Base-by-base conservation (phyloP, 164 flowering plant species). In the Sextonia rubra region DNA sequence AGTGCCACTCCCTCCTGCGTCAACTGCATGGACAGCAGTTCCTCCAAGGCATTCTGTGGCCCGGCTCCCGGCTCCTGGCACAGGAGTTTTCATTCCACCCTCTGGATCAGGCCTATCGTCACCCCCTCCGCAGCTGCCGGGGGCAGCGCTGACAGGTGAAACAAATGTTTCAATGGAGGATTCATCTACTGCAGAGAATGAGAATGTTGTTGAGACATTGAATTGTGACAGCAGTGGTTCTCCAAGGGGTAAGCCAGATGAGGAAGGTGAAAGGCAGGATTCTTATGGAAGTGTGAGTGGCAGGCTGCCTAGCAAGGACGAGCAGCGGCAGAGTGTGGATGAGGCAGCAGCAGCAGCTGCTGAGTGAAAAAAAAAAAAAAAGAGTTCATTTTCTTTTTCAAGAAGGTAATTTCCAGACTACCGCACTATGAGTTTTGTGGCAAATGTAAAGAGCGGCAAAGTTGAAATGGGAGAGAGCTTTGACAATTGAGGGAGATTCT, bases 51-150 rank as follows among this genome's bases (percentile, higher is more conserved):
- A 88, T 73, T 84, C 89, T 69, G 79, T 89, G 15, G 87, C 91
- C 72, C 81, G 91, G 58, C 70, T 85, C 47, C 91, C 85, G 52
- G 79, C 83, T 26, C 95, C 95, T 47, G 98, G 98, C 69, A 93
- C 98, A 5, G 98, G 98, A 74, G 98, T 93, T 74, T 93, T 93
- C 83, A 87, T 93, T 74, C 98, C 98, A 74, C 93, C 97, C 8
- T 77, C 87, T 18, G 89, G 92, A 48, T 86, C 94, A 67, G 86
- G 86, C 49, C 82, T 77, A 69, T 72, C 85, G 11, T 18, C 67
- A 47, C 65, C 82, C 55, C 30, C 84, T 32, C 76, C 78, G 30
- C 83, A 75, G 67, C 86, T 70, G 58, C 37, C 56, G 22, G 58
- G 9, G 32, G 64, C 77, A 26, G 68, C 68, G 60, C 29, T 70